Percentiles rank a stretch among this genome's conserved stretches.
Evolutionary conservation across 1,139 yeast genomes (phyloP).

Genomic region (Candida sanyaensis): DNA sequence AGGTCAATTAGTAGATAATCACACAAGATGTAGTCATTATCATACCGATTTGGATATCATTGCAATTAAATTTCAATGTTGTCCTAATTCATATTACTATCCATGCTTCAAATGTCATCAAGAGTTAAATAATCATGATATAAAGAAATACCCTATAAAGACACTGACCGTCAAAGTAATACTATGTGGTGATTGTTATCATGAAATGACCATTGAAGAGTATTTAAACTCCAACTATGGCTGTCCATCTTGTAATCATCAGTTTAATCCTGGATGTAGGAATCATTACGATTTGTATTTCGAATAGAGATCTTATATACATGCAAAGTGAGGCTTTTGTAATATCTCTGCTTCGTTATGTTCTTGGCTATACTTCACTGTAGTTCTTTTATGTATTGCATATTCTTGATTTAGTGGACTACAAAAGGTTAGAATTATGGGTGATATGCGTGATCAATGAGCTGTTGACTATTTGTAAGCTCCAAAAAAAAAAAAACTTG

Average conservation of each 20-base stretch:
- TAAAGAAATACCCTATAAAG: constrained; percentile 19
- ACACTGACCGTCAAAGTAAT: constrained; percentile 24
- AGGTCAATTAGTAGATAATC: constrained; percentile 29
- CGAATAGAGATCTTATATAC: background rate
- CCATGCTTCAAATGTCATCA: constrained; percentile 47
- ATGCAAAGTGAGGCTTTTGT: no score
- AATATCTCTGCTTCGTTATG: no score
- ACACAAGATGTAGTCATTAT: constrained; percentile 45
- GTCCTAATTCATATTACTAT: constrained; percentile 26
- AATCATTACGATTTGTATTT: constrained; percentile 40
- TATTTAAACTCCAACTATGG: constrained; percentile 18
- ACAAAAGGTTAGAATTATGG: no score
- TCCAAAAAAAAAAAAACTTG: no score
- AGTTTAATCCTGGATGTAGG: constrained; percentile 42
- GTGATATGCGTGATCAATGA: no score
- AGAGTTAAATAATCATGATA: constrained; percentile 18
- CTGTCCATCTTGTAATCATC: constrained; percentile 29
- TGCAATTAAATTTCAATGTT: constrained; percentile 45
- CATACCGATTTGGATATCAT: constrained; percentile 37
- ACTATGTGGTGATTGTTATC: constrained; percentile 39
- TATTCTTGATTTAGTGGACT: no score
- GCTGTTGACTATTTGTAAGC: no score
- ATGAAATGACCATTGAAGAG: constrained; percentile 29
- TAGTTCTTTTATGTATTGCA: no score
- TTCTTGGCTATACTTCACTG: no score